Conservation (phyloP, 192 early-diverging fungal species). For the Funneliformis geosporum region DNA sequence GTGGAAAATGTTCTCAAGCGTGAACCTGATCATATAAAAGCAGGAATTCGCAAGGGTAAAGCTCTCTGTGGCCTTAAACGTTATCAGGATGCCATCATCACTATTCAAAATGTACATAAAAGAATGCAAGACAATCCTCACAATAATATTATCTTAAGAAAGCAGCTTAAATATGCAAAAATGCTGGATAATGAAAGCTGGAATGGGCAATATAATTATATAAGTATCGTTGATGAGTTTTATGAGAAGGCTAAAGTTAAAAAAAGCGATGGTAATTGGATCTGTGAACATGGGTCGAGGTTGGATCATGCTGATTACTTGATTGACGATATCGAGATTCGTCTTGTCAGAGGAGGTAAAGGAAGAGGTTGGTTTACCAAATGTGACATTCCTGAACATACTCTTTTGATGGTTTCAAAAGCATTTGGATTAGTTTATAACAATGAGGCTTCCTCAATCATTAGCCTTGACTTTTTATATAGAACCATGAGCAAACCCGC, state of each 20-base stretch:
- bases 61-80: slow-evolving; percentile 8
- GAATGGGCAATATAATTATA: slow-evolving; percentile 3
- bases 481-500: background rate
- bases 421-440: background rate
- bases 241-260: background rate
- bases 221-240: background rate
- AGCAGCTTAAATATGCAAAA: background rate
- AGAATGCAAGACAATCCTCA: background rate
- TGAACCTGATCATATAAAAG: background rate
- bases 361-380: slow-evolving; percentile 14
- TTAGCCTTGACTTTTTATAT: background rate
- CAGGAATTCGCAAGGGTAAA: background rate
- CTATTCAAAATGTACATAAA: background rate
- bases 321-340: slow-evolving; percentile 2
- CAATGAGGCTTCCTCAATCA: background rate
- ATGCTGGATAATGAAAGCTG: background rate
- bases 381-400: background rate
- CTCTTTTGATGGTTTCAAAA: slow-evolving; percentile 19
- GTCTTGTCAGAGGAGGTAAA: background rate
- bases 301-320: slow-evolving; percentile 21
- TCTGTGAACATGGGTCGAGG: background rate
- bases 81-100: slow-evolving; percentile 1
- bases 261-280: background rate
- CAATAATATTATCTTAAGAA: background rate
- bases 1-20: background rate